Evolutionary conservation across 257 asterid species (phyloP).

Genomic region (Nicotiana obtusifolia): DNA sequence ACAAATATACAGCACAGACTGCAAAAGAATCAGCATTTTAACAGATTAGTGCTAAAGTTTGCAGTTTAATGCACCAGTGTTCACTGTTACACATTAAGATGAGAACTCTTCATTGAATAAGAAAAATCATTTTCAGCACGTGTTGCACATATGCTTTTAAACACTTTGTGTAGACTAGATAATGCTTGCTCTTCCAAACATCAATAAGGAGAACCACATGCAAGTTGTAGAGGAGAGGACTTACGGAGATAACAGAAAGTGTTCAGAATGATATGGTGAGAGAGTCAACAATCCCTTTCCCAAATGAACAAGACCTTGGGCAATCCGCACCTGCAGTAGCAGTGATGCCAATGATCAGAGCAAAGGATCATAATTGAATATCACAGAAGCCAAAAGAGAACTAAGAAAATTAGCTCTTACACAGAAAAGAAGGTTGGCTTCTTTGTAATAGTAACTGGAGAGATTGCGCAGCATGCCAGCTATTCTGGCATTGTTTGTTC

Average conservation of each 20-base stretch:
- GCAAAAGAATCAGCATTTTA: not conserved
- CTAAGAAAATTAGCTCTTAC: constrained; percentile 37
- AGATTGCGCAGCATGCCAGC: constrained; percentile 98
- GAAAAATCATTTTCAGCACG: not conserved
- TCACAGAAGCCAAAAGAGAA: not conserved
- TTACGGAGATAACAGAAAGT: constrained; percentile 75
- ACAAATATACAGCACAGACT: not conserved
- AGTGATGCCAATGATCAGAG: not conserved
- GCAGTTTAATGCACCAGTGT: not conserved
- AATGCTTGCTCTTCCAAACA: not conserved
- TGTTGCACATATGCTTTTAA: not conserved
- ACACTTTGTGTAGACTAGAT: not conserved
- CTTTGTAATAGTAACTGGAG: constrained; percentile 95
- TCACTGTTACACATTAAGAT: not conserved
- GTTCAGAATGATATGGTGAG: constrained; percentile 87
- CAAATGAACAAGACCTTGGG: constrained; percentile 90
- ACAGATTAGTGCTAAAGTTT: not conserved
- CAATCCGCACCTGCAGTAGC: constrained; percentile 77
- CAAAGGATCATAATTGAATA: not conserved
- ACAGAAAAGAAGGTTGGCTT: constrained; percentile 89
- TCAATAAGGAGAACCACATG: not conserved
- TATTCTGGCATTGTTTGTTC: constrained; percentile 97
- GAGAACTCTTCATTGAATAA: not conserved
- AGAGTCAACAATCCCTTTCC: constrained; percentile 91
- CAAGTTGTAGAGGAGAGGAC: constrained; percentile 17